phyloP scores from a whole-genome alignment of 2,329 filamentous ascomycete genomes.

The Chaetothyriales sp. region DNA sequence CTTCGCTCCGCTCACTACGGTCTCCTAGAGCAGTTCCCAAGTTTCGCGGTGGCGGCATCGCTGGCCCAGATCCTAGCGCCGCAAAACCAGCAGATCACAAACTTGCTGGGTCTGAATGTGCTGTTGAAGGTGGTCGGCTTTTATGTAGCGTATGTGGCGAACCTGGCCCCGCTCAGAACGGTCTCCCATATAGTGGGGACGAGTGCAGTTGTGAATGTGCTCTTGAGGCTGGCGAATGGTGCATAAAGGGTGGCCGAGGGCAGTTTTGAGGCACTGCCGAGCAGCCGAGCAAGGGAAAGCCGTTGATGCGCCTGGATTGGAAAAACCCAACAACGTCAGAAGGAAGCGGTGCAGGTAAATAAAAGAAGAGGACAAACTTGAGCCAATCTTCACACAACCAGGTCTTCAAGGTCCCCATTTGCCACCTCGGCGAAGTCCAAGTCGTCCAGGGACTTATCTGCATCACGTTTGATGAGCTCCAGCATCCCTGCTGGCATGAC shows the following conservation, averaged over 20 bases:
- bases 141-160: conserved; percentile 5
- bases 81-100: conserved; percentile 1
- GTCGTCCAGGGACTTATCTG: conserved; percentile 81
- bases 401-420: conserved; percentile 4
- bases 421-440: conserved; percentile 45
- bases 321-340: no score
- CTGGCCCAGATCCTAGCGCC: conserved; percentile 3
- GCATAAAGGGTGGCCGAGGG: not conserved
- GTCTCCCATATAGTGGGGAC: conserved; percentile 4
- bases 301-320: not conserved
- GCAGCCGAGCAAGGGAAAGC: not conserved
- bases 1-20: conserved; percentile 3
- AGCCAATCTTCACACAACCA: conserved; percentile 4
- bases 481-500: conserved; percentile 97
- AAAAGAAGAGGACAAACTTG: not conserved
- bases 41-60: conserved; percentile 6
- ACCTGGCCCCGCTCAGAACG: conserved; percentile 3
- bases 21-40: conserved; percentile 8
- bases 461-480: conserved; percentile 82
- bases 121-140: conserved; percentile 5
- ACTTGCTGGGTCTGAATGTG: conserved; percentile 8
- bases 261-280: not conserved
- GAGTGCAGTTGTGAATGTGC: conserved; percentile 6
- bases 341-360: no score
- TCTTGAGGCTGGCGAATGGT: conserved; percentile 3